Evolutionary conservation across 108 stramenopile genomes (phyloP).

Genomic region (Nitzschia inconspicua): DNA sequence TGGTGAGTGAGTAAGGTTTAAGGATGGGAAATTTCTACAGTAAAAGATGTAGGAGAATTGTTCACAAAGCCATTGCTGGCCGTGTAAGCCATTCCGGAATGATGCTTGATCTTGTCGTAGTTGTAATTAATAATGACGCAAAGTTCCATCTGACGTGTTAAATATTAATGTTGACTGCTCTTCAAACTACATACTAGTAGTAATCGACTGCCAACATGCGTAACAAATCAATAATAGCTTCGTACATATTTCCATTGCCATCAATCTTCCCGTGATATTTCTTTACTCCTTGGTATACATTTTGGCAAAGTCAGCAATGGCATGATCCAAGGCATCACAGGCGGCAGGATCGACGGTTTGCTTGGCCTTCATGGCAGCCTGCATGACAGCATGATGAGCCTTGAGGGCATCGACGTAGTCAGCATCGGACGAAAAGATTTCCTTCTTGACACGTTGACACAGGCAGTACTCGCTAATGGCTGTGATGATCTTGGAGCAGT

Average conservation of each 20-base stretch:
- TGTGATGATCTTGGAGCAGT: slow-evolving; percentile 64
- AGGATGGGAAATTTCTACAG: no score
- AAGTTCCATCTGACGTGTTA: no score
- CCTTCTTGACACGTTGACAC: slow-evolving; percentile 78
- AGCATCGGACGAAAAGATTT: slow-evolving; percentile 47
- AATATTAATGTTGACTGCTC: no score
- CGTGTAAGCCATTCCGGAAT: no score
- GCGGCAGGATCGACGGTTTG: slow-evolving; percentile 62
- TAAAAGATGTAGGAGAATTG: no score
- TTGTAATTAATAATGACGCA: no score
- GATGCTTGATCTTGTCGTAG: no score
- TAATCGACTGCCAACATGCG: no score
- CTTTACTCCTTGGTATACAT: slow-evolving; percentile 62
- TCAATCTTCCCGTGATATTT: neutral
- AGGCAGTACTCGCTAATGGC: slow-evolving; percentile 64
- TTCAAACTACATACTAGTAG: no score
- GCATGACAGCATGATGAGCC: slow-evolving; percentile 76
- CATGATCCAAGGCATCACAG: slow-evolving; percentile 75
- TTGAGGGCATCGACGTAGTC: slow-evolving; percentile 74
- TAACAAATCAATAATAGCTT: slow-evolving; percentile 4
- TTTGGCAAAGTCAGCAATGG: slow-evolving; percentile 60
- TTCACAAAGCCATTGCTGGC: no score
- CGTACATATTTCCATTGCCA: neutral
- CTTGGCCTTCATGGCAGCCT: slow-evolving; percentile 75
- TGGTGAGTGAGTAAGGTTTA: no score